Base-by-base conservation (phyloP, 345 rosid species). In the Stellera chamaejasme region DNA sequence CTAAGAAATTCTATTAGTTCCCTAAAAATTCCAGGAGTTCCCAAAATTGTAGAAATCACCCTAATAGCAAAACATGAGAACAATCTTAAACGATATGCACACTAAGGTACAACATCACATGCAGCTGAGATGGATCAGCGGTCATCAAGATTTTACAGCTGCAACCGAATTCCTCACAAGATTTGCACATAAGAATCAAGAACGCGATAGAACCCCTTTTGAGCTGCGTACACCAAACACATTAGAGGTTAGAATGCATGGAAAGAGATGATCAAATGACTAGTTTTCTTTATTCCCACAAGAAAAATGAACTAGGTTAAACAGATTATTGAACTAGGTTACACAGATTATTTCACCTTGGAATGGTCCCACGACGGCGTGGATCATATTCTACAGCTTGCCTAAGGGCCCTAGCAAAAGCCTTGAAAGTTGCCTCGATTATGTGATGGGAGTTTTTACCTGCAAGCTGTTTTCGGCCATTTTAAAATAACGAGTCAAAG, bases 401-500 rank as follows among this genome's bases (percentile, higher is more conserved):
- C 55, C 96, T 77, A 50, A 93, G 84, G 65, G 99, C 99, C 70
- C 97, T 93, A 27, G 96, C 92, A 68, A 89, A 93, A 53, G 97
- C 96, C 75, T 93, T 93, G 70, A 93, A 93, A 13, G 96, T 89
- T 55, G 99, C 99, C 79, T 89, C 97, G 46, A 84, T 81, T 45
- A 89, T 87, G 64, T 89, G 99, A 69, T 93, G 99, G 54, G 97
- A 87, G 67, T 89, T 89, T 65, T 58, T 82, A 51, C 97, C 97
- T 52, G 90, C 89, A 71, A 86, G 95, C 99, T 93, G 82, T 52
- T 25, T 23, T 11, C 63, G 65, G 56, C 28, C 68, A 58, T 48
- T 14, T 54, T 36, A 26, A 27, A 50, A 56, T 32, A 48, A 50
- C 15, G 42, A 25, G 10, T 5, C 13, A 60, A n/a, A 66, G 39